Base-by-base conservation (phyloP, 2,329 filamentous ascomycete genomes). In the Fusarium armeniacum region DNA sequence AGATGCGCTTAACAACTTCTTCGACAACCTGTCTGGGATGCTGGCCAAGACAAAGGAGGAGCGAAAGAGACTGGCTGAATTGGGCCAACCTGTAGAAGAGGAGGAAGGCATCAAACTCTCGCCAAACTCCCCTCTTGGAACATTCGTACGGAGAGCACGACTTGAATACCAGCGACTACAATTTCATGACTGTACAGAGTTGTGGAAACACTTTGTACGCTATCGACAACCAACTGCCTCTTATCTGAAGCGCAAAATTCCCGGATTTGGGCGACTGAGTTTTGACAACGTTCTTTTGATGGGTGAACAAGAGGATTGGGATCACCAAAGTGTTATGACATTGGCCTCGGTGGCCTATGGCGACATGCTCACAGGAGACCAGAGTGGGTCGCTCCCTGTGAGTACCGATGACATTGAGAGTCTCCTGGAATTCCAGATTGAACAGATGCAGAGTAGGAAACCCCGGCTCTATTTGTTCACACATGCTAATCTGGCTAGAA, bases 341-440 rank as follows among this genome's bases (percentile, higher is more conserved):
- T 69, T 87, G 65, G 81, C 83, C 1, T 80, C 81, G 4, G 82
- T 86, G 4, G 81, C 82, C 0, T 88, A 89, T 60, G 86, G 85
- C 7, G 84, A 85, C 58, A 84, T 86, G 81, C 79, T 86, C 41
- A 79, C 79, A n/a, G 81, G 82, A 8, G 81, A 83, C 46, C 74
- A 77, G 4, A 77, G 73, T 18, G 77, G 78, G 5, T 80, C 80
- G 3, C 68, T 85, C 18, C 79, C 85, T 3, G 85, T 93, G 57
- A 96, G 93, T 78, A 89, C 89, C 1, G 90, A 95, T 71, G 93
- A 97, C 75, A 84, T 96, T 10, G 93, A 97, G 76, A 88, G 87
- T 32, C 82, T 98, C 30, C 81, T 98, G 22, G 93, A 97, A 71
- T 97, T 96, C 72, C 94, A 97, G 76, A 90, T 98, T 38, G 90